A percentile compares a stretch with the other conserved stretches of the same genome.
Conservation (phyloP, 2,329 filamentous ascomycete genomes). For the Xylaria sp. region DNA sequence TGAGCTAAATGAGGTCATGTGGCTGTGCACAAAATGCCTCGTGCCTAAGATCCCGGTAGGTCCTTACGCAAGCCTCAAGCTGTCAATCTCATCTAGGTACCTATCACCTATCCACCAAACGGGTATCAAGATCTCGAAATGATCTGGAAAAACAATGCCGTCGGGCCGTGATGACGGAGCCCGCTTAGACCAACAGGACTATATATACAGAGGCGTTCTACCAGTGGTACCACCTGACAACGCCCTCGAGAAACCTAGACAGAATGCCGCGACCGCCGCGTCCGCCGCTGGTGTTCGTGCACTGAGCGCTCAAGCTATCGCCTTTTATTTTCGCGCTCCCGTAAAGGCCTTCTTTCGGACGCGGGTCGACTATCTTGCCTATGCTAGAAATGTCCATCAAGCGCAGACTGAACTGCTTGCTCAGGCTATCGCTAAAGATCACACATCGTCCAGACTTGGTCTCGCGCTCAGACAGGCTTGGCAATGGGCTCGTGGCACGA, state of each 20-base stretch:
- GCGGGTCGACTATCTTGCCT: conserved; percentile 82
- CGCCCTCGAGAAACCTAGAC: conserved; percentile 60
- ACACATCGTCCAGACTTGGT: conserved; percentile 50
- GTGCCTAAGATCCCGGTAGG: neutral
- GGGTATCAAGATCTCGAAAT: conserved; percentile 43
- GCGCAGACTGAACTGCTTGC: conserved; percentile 55
- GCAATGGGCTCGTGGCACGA: conserved; percentile 70
- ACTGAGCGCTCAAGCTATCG: conserved; percentile 82
- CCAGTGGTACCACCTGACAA: conserved; percentile 58
- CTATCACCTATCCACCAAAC: conserved; percentile 1
- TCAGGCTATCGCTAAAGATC: conserved; percentile 52
- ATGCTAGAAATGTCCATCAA: conserved; percentile 65
- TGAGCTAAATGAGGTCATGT: conserved; percentile 1
- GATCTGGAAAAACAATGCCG: conserved; percentile 46
- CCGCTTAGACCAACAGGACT: conserved; percentile 38
- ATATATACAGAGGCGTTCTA: conserved; percentile 54
- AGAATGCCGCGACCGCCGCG: conserved; percentile 74
- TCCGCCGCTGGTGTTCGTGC: conserved; percentile 87
- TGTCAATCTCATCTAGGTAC: neutral
- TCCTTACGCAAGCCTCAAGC: conserved; percentile 4
- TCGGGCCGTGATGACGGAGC: conserved; percentile 47
- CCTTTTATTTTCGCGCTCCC: conserved; percentile 92
- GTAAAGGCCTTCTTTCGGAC: conserved; percentile 94
- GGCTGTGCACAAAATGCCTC: conserved; percentile 5
- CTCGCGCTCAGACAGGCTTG: conserved; percentile 56